Evolutionary conservation across 345 rosid genomes (phyloP).

Genomic region (Salix exigua): DNA sequence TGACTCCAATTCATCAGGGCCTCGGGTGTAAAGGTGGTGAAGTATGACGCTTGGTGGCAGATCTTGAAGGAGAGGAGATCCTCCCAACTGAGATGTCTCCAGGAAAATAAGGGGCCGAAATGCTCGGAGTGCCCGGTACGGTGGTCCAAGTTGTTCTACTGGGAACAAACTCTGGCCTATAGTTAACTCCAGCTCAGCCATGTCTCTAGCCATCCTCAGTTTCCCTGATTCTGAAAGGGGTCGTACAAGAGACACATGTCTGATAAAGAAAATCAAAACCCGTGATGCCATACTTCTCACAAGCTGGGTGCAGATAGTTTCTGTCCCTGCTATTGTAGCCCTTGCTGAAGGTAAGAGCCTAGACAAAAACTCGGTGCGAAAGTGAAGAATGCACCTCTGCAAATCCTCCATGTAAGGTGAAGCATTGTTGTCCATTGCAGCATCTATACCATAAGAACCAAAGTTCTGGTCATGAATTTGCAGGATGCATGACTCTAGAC

Average conservation of each 20-base stretch:
- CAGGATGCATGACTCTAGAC: conserved; percentile 83
- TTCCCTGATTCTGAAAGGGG: conserved; percentile 98
- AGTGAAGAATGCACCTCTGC: conserved; percentile 84
- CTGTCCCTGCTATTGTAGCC: conserved; percentile 52
- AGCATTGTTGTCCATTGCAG: conserved; percentile 78
- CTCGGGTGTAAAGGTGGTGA: conserved; percentile 91
- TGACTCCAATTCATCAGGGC: conserved; percentile 82
- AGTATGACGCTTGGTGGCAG: conserved; percentile 80
- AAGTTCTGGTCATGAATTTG: conserved; percentile 94
- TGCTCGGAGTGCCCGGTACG: conserved; percentile 92
- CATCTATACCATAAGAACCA: conserved; percentile 62
- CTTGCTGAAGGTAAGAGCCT: conserved; percentile 70
- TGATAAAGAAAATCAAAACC: conserved; percentile 77
- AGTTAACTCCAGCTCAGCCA: conserved; percentile 97
- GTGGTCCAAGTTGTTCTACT: conserved; percentile 95
- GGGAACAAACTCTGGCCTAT: conserved; percentile 94
- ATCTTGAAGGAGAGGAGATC: conserved; percentile 86
- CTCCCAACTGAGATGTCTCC: conserved; percentile 77
- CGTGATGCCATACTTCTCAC: conserved; percentile 85
- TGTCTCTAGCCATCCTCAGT: conserved; percentile 93
- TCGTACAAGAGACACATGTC: conserved; percentile 91
- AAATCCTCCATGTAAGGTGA: conserved; percentile 97
- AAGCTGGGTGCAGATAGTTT: conserved; percentile 88
- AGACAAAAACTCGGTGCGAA: conserved; percentile 78
- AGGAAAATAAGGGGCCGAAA: conserved; percentile 87